Conservation (phyloP, 176 grass and related monocot genomes). For the Bonia amplexicaulis region DNA sequence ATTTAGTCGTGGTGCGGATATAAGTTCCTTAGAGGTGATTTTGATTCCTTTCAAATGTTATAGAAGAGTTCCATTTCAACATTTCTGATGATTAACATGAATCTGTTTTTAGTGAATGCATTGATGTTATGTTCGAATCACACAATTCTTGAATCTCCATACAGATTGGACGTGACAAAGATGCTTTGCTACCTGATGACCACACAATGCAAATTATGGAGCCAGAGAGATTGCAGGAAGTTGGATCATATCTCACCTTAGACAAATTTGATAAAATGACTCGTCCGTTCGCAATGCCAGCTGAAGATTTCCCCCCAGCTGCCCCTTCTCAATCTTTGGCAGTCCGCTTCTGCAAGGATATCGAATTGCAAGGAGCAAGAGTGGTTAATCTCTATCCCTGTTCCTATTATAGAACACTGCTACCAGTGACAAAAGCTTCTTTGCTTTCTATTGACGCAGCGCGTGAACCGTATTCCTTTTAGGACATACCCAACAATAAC, state of each 20-base stretch:
- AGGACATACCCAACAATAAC: background rate
- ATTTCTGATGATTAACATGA: background rate
- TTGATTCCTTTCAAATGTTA: constrained; percentile 15
- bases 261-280: constrained; percentile 95
- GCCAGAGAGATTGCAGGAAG: constrained; percentile 79
- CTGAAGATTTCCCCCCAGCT: constrained; percentile 86
- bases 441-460: background rate
- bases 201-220: constrained; percentile 83
- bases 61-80: background rate
- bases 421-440: constrained; percentile 24
- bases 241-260: constrained; percentile 71
- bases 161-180: constrained; percentile 47
- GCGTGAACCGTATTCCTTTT: background rate
- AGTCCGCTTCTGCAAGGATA: constrained; percentile 67
- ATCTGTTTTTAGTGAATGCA: constrained; percentile 5
- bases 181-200: constrained; percentile 65
- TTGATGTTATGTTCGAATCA: background rate
- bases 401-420: constrained; percentile 33
- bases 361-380: constrained; percentile 43
- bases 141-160: constrained; percentile 7
- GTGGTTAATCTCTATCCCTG: constrained; percentile 55
- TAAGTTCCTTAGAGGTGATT: constrained; percentile 76
- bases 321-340: constrained; percentile 50
- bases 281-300: constrained; percentile 84
- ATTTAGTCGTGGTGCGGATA: constrained; percentile 87